A percentile compares a stretch with the other conserved stretches of the same genome.
phyloP scores from a whole-genome alignment of 371 early-diverging fungal genomes.

The Funneliformis caledonium region DNA sequence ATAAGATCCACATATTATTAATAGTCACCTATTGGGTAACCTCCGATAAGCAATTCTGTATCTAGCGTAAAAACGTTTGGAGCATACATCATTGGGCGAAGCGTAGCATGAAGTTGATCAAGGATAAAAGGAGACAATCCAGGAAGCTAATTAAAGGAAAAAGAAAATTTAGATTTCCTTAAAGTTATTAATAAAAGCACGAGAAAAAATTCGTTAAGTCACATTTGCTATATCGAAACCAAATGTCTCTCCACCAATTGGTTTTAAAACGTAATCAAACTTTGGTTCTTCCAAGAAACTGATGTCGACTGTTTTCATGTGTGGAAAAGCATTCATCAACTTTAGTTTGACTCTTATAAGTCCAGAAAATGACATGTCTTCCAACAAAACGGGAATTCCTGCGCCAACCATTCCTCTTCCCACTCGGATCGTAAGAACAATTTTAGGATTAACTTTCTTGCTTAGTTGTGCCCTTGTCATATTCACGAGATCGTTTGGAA shows the following conservation, averaged over 20 bases:
- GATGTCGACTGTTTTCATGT: constrained; percentile 85
- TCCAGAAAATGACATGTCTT: constrained; percentile 90
- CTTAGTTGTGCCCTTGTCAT: constrained; percentile 65
- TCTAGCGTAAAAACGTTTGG: constrained; percentile 87
- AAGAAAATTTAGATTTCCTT: background rate
- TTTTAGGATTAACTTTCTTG: constrained; percentile 83
- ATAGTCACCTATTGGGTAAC: constrained; percentile 52
- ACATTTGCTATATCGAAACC: constrained; percentile 82
- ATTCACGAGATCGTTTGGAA: constrained; percentile 78
- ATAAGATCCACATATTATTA: background rate
- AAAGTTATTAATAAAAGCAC: background rate
- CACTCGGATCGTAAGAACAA: constrained; percentile 89
- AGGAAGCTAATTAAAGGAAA: constrained; percentile 60
- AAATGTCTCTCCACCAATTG: constrained; percentile 86
- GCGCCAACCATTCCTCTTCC: constrained; percentile 90
- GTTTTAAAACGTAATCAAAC: constrained; percentile 93
- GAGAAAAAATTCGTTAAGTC: constrained; percentile 6
- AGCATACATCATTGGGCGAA: constrained; percentile 83
- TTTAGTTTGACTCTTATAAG: constrained; percentile 80
- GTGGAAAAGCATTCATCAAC: constrained; percentile 85
- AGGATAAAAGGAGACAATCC: constrained; percentile 81
- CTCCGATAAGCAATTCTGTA: constrained; percentile 81
- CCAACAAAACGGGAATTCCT: constrained; percentile 90
- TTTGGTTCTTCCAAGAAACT: constrained; percentile 88
- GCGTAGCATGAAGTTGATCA: constrained; percentile 74